Percentiles rank a stretch among this genome's conserved stretches.
These are phyloP conservation scores for Stagonosporopsis rhizophila DNA, from an alignment of 2,329 filamentous ascomycete genomes.

Conservation along the genomic window DNA sequence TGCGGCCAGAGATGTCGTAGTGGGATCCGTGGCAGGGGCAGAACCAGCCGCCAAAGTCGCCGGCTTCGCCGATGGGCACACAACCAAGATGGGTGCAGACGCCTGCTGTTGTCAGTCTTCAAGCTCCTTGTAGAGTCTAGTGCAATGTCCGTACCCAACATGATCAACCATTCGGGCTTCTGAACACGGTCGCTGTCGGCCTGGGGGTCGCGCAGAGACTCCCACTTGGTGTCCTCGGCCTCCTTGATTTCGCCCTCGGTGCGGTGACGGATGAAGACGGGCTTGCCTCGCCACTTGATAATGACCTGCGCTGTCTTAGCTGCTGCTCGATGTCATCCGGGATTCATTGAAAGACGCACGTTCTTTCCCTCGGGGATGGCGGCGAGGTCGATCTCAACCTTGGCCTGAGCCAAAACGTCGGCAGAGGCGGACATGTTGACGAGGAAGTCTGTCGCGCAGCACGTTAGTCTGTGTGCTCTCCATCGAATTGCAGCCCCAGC, in stretches of 20 bases:
- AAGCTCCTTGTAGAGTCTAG: background rate
- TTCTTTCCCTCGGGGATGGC: constrained; percentile 99
- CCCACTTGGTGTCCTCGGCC: constrained; percentile 86
- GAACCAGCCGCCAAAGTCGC: constrained; percentile 99
- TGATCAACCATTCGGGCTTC: constrained; percentile 98
- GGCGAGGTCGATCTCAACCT: constrained; percentile 95
- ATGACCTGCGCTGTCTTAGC: constrained; percentile 70
- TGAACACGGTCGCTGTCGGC: constrained; percentile 90
- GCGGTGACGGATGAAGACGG: constrained; percentile 99
- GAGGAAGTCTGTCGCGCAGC: constrained; percentile 79
- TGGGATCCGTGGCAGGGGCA: constrained; percentile 99
- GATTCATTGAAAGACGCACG: constrained; percentile 62
- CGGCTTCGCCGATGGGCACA: constrained; percentile 98
- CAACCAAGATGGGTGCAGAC: constrained; percentile 99
- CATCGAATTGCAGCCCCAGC: constrained; percentile 34
- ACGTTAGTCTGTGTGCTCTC: constrained; percentile 38
- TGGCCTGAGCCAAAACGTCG: constrained; percentile 98
- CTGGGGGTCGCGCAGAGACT: constrained; percentile 88
- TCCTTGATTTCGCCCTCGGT: constrained; percentile 92
- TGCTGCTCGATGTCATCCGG: background rate
- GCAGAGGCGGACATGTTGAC: constrained; percentile 99
- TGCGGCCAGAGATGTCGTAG: constrained; percentile 99
- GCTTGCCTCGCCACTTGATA: constrained; percentile 99
- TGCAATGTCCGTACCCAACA: constrained; percentile 76
- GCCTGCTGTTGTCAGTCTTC: constrained; percentile 61